Evolutionary conservation across 768 basidiomycete genomes (phyloP).

Genomic region (Lactarius quietus): DNA sequence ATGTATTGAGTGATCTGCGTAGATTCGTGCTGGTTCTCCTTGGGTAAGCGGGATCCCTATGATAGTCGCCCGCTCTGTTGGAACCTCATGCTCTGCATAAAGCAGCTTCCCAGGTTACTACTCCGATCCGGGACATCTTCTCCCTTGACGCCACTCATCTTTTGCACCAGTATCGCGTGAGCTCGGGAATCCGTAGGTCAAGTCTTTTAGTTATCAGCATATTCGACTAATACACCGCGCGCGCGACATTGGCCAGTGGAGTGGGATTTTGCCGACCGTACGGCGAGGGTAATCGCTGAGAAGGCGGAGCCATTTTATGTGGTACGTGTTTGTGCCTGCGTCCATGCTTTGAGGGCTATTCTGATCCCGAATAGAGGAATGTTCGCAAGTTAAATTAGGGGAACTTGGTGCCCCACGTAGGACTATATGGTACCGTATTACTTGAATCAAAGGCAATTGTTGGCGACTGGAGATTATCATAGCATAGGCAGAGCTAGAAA

Average conservation of each 20-base stretch:
- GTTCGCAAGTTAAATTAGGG: constrained; percentile 4
- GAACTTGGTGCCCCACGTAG: not conserved
- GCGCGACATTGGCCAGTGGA: constrained; percentile 2
- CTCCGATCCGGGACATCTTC: not conserved
- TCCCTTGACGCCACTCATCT: constrained; percentile 1
- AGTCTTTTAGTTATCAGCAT: not conserved
- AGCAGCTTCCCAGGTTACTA: not conserved
- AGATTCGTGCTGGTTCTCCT: constrained; percentile 21
- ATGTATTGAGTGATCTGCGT: not conserved
- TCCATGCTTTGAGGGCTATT: not conserved
- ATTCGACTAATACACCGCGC: not conserved
- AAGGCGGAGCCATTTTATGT: constrained; percentile 16
- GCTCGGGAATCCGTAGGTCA: constrained; percentile 16
- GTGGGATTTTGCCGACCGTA: constrained; percentile 20
- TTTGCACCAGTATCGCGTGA: constrained; percentile 13
- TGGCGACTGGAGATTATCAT: not conserved
- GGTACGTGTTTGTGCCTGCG: not conserved
- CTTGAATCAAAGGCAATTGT: not conserved
- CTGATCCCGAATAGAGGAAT: constrained; percentile 8
- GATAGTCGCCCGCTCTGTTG: not conserved
- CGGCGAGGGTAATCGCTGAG: constrained; percentile 12
- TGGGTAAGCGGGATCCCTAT: not conserved
- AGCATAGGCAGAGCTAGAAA: not conserved
- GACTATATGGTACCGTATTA: not conserved
- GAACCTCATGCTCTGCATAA: not conserved